Evolutionary conservation across 257 asterid genomes (phyloP).

Genomic region (Phtheirospermum japonicum): DNA sequence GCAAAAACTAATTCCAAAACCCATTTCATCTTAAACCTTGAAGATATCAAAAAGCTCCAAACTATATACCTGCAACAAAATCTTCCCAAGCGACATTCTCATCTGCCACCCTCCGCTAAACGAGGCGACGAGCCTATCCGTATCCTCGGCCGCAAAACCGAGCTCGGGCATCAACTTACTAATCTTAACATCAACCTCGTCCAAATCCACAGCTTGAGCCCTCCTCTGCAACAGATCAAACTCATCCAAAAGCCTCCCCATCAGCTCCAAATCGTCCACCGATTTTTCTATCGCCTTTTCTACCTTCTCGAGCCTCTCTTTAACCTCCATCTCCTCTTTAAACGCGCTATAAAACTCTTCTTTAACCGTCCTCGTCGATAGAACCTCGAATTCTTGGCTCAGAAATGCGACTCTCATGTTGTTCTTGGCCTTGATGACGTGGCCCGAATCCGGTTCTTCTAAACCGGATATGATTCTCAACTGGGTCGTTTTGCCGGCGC

Average conservation of each 20-base stretch:
- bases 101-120: constrained; percentile 99
- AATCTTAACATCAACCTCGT: constrained; percentile 81
- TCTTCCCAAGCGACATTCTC: constrained; percentile 99
- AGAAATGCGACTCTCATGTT: constrained; percentile 81
- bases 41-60: neutral
- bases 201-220: constrained; percentile 96
- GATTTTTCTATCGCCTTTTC: constrained; percentile 91
- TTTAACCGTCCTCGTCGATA: constrained; percentile 69
- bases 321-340: constrained; percentile 95
- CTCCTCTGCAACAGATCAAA: constrained; percentile 94
- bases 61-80: constrained; percentile 75
- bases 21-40: too few species aligned
- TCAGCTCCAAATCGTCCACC: constrained; percentile 87
- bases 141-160: constrained; percentile 83
- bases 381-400: constrained; percentile 93
- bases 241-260: constrained; percentile 98
- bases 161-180: constrained; percentile 93
- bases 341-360: constrained; percentile 94
- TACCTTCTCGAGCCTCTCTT: constrained; percentile 81
- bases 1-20: neutral
- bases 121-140: constrained; percentile 93
- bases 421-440: constrained; percentile 75
- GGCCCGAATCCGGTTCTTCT: constrained; percentile 89
- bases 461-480: constrained; percentile 84
- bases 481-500: constrained; percentile 97